phyloP scores from a whole-genome alignment of 805 yeast genomes.

The Yarrowia hollandica region DNA sequence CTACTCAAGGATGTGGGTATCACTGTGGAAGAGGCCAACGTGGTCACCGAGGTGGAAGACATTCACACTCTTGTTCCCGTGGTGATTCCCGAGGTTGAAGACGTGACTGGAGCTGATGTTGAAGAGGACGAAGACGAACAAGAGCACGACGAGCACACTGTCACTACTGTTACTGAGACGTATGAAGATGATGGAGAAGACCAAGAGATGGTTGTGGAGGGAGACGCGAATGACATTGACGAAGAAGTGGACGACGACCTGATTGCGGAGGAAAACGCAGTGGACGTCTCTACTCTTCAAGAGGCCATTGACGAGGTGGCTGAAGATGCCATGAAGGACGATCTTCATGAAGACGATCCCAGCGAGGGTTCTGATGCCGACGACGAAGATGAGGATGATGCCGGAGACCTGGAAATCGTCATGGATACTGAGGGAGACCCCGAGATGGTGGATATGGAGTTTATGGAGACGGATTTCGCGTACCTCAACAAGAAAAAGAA shows the following conservation, averaged over 20 bases:
- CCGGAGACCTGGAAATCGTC: neutral
- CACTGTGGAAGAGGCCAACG: neutral
- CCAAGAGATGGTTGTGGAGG: too few species aligned
- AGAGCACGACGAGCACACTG: neutral
- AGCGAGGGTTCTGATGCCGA: conserved; percentile 5
- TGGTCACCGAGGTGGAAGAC: neutral
- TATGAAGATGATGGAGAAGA: neutral
- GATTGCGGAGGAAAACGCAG: neutral
- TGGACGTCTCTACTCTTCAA: conserved; percentile 5
- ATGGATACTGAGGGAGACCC: conserved; percentile 23
- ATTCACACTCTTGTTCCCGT: neutral
- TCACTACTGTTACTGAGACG: conserved; percentile 1
- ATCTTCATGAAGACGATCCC: neutral
- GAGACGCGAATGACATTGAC: neutral
- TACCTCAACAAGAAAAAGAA: conserved; percentile 7
- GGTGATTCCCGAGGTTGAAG: conserved; percentile 5
- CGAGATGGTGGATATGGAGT: conserved; percentile 20
- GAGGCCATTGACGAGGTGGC: conserved; percentile 17
- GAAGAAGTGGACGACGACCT: neutral
- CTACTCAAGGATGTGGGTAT: neutral
- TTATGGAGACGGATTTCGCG: conserved; percentile 24
- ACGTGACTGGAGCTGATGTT: neutral
- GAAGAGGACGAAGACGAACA: neutral
- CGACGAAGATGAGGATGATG: neutral
- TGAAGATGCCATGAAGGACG: neutral